phyloP scores from a whole-genome alignment of 2,329 filamentous ascomycete genomes.

The Purpureocillium lavendulum region DNA sequence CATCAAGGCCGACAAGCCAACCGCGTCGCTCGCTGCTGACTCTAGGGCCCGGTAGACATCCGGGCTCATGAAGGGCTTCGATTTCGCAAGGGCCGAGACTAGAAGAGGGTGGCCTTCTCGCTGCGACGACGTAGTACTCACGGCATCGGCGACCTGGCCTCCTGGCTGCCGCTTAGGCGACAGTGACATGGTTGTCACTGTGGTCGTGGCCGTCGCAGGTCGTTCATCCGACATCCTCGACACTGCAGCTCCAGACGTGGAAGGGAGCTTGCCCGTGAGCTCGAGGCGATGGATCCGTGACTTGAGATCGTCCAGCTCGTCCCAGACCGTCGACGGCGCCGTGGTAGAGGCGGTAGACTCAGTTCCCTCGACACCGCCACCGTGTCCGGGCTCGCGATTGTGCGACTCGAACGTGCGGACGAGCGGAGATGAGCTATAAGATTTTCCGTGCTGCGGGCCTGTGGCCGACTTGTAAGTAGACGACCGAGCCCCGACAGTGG shows the following conservation, averaged over 20 bases:
- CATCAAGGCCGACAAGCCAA: constrained; percentile 71
- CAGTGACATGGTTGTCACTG: constrained; percentile 80
- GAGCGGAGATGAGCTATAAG: constrained; percentile 53
- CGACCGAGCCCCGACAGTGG: constrained; percentile 29
- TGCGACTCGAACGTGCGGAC: constrained; percentile 31
- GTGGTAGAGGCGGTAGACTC: constrained; percentile 85
- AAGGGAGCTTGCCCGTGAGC: constrained; percentile 76
- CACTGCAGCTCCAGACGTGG: constrained; percentile 74
- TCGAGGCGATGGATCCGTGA: constrained; percentile 87
- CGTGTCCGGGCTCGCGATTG: constrained; percentile 23
- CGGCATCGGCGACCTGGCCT: constrained; percentile 22
- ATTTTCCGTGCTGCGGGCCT: constrained; percentile 16
- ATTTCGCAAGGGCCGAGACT: constrained; percentile 71
- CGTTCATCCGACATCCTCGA: constrained; percentile 68
- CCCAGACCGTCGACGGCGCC: constrained; percentile 91
- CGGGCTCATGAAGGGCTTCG: constrained; percentile 58
- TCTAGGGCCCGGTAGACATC: constrained; percentile 76
- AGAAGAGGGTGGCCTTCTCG: constrained; percentile 68
- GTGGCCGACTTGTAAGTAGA: constrained; percentile 31
- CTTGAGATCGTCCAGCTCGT: constrained; percentile 92
- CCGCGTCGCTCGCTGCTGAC: constrained; percentile 70
- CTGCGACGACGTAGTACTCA: constrained; percentile 31
- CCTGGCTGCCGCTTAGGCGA: constrained; percentile 64
- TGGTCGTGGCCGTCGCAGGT: constrained; percentile 84
- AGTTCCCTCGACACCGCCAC: constrained; percentile 52